Evolutionary conservation across 164 flowering plant genomes (phyloP).

Genomic region (Amborella trichopoda): DNA sequence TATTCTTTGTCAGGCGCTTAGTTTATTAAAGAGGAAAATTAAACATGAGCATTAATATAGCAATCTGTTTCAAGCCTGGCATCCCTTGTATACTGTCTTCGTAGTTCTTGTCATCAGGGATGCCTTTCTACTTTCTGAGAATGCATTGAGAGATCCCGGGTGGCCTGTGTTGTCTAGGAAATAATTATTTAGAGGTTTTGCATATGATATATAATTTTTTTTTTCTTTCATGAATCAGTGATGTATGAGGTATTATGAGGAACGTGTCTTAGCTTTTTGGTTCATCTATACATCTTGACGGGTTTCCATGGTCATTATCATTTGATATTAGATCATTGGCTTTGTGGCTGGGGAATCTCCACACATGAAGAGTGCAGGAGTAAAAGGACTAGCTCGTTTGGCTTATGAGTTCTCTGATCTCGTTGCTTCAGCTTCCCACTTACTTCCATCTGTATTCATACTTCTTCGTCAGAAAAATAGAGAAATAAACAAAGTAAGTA

Average conservation of each 20-base stretch:
- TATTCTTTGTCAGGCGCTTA: too few species aligned
- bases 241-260: background rate
- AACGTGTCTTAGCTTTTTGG: background rate
- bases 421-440: conserved; percentile 43
- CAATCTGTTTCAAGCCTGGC: too few species aligned
- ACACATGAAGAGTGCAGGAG: conserved; percentile 94
- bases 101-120: too few species aligned
- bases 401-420: conserved; percentile 96
- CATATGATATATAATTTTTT: too few species aligned
- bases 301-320: background rate
- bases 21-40: too few species aligned
- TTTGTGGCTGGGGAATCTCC: conserved; percentile 91
- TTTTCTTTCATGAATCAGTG: background rate
- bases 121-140: too few species aligned
- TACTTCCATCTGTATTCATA: conserved; percentile 75
- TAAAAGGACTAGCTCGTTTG: conserved; percentile 92
- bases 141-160: too few species aligned
- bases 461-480: conserved; percentile 75
- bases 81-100: too few species aligned
- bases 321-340: conserved; percentile 59
- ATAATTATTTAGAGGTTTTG: too few species aligned
- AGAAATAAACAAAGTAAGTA: conserved; percentile 64
- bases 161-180: too few species aligned
- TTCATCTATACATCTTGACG: background rate
- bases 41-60: too few species aligned